Conservation (phyloP, 176 grass and related monocot genomes). For the Bonia amplexicaulis region DNA sequence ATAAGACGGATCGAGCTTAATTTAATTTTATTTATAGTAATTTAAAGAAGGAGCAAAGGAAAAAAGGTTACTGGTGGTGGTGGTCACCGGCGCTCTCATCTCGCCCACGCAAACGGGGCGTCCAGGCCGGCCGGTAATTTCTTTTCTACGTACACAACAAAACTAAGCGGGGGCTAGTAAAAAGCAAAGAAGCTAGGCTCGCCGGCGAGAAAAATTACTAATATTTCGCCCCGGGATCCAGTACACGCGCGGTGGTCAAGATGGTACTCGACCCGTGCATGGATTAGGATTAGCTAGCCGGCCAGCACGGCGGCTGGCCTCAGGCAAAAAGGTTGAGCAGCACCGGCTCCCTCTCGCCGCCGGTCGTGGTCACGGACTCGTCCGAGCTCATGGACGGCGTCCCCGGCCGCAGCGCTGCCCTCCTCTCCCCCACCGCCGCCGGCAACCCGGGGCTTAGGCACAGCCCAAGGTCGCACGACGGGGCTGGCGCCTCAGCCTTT, state of each 20-base stretch:
- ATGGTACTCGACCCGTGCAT: background rate
- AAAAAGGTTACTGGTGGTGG: background rate
- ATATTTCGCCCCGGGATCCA: constrained; percentile 4
- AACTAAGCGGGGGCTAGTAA: constrained; percentile 7
- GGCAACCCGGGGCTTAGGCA: constrained; percentile 37
- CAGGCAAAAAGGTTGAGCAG: constrained; percentile 80
- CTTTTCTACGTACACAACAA: constrained; percentile 31
- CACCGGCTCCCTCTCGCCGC: constrained; percentile 32
- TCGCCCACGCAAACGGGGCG: constrained; percentile 50
- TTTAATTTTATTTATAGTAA: background rate
- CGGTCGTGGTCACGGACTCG: constrained; percentile 60
- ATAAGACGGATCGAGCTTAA: background rate
- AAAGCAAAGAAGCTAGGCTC: constrained; percentile 25
- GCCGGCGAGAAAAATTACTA: constrained; percentile 15
- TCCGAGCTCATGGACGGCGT: constrained; percentile 77
- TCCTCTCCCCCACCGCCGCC: background rate
- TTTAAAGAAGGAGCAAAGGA: background rate
- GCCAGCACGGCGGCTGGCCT: background rate
- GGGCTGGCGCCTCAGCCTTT: background rate
- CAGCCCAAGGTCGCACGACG: constrained; percentile 41
- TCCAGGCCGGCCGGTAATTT: constrained; percentile 42
- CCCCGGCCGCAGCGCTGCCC: constrained; percentile 28
- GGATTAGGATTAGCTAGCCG: constrained; percentile 1
- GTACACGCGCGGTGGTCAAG: background rate
- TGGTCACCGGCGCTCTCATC: constrained; percentile 53